These are phyloP conservation scores for Xylaria sp. DNA, from an alignment of 2,329 filamentous ascomycete genomes.

Conservation along the genomic window DNA sequence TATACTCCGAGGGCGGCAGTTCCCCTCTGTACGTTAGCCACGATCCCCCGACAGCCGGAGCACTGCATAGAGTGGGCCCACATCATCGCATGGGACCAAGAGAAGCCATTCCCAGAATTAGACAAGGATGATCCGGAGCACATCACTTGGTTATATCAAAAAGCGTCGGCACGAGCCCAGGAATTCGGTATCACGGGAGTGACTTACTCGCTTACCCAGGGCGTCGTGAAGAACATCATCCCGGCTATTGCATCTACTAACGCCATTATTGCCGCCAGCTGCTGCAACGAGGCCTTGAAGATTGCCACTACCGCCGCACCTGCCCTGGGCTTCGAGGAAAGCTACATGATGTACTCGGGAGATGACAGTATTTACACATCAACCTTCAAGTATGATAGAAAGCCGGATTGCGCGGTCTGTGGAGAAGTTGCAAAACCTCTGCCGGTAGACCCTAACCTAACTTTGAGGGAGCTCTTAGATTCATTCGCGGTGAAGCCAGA, in stretches of 20 bases:
- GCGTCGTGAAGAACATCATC: conserved; percentile 99
- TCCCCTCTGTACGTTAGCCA: conserved; percentile 94
- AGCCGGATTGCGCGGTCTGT: conserved; percentile 94
- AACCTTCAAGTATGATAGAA: conserved; percentile 94
- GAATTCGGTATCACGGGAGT: conserved; percentile 94
- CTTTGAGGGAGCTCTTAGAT: conserved; percentile 85
- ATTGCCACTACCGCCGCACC: conserved; percentile 86
- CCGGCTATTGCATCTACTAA: conserved; percentile 98
- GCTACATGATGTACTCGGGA: conserved; percentile 99
- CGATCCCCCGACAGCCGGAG: conserved; percentile 94
- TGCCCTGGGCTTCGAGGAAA: conserved; percentile 78
- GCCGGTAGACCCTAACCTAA: conserved; percentile 73
- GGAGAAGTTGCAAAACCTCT: conserved; percentile 83
- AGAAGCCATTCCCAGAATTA: conserved; percentile 82
- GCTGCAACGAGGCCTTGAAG: conserved; percentile 97
- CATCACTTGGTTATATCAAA: conserved; percentile 94
- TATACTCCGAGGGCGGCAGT: conserved; percentile 97
- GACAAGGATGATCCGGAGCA: conserved; percentile 98
- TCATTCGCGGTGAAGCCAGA: conserved; percentile 84
- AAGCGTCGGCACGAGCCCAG: conserved; percentile 79
- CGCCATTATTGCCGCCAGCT: conserved; percentile 92
- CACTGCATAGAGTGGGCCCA: conserved; percentile 99
- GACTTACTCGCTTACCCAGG: conserved; percentile 95
- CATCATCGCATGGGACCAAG: conserved; percentile 94
- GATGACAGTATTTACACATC: conserved; percentile 97